Base-by-base conservation (phyloP, 2,329 filamentous ascomycete genomes). In the Torrubiellomyces zombiae region DNA sequence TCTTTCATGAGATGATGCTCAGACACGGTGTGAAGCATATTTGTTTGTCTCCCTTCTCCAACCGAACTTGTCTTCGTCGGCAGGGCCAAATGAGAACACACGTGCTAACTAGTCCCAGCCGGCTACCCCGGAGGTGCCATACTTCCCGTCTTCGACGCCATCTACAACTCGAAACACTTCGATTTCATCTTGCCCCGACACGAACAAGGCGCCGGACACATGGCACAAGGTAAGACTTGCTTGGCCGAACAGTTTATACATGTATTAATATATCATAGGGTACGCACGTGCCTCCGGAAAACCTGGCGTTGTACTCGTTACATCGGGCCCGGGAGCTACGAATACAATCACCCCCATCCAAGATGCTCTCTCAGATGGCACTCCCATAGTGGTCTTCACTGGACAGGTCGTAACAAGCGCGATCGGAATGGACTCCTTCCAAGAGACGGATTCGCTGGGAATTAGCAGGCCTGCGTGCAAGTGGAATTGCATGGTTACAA, bases 1-100 rank as follows among this genome's bases (percentile, higher is more conserved):
- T 95, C 41, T 93, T 95, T 55, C 85, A 95, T 53, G 86, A 95
- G 58, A 95, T 95, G 86, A 94, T 98, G 85, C 65, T 92, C 33
- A 68, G 86, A 45, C 79, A 86, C 40, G 69, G 64, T 40, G 86
- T 98, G 28, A 89, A 94, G 60, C 82, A 94, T 51, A 69, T 95
- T 45, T 95, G 82, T 92, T 64, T 47, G 81, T n/a, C n/a, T n/a
- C n/a, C n/a, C n/a, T n/a, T n/a, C n/a, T n/a, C n/a, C n/a, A n/a
- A n/a, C 20, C 3, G 20, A 21, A 21, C 4, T 21, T 8, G 20
- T 21, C 20, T 21, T 21, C n/a, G 20, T 21, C 20, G 20, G 20
- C 20, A 8, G 4, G 7, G 4, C 20, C 20, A 21, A 7, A 21
- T 8, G 20, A 21, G 20, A 21, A 11, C 20, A n/a, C n/a, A 21